Base-by-base conservation (phyloP, 176 grass and related monocot genomes). In the Phragmites australis region DNA sequence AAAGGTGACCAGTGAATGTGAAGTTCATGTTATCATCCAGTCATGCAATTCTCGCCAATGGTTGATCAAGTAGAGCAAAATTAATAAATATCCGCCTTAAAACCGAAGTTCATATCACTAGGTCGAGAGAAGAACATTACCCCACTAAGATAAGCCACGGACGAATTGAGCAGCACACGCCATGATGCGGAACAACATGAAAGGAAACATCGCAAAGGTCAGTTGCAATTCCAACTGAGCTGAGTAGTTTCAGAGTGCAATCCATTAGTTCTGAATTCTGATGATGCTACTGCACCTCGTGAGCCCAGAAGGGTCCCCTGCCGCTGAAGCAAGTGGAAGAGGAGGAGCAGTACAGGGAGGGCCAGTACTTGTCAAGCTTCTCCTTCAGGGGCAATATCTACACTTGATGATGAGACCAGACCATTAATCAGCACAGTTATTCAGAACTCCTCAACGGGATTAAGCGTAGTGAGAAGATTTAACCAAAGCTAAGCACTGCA, bases 251-350 rank as follows among this genome's bases (percentile, higher is more conserved):
- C 6, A 8, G 1, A 75, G 45, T 46, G 17, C 4, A 70, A 27
- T 45, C 25, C 40, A 25, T 11, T 19, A 74, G 42, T 32, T 84
- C 9, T 43, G 80, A 72, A 71, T 63, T 59, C 12, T 9, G 72
- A 42, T 8, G 32, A 31, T 2, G 39, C 18, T 11, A 66, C 23
- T 58, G 57, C 73, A 89, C 87, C 87, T 89, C 87, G 45, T 89
- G 87, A 71, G 87, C 87, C 87, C 82, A 89, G 77, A 89, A 89
- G 17, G 64, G 77, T 5, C 87, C 82, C 70, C 42, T 89, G 70
- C 87, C 87, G 16, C 82, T 85, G 77, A 89, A 89, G 65, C 87
- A 89, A 13, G 77, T 89, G 17, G 77, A 85, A n/a, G 87, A 49
- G 13, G 77, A 23, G 14, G 82, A 81, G 65, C 87, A 89, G 72